These are phyloP conservation scores for Salvia sclarea DNA, from an alignment of 305 asterid species.

Conservation along the genomic window DNA sequence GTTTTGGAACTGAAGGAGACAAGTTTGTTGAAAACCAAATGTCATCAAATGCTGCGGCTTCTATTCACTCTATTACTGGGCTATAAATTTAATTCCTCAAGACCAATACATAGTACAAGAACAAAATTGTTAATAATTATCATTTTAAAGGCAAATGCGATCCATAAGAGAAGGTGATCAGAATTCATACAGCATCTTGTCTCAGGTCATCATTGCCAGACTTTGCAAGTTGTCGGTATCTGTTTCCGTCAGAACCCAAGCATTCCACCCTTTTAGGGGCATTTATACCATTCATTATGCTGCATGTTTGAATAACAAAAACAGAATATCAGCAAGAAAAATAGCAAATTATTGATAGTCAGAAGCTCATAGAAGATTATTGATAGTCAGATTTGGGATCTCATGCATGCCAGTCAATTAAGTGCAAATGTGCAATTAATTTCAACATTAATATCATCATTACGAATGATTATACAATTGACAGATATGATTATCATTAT, in stretches of 20 bases:
- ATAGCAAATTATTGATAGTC: constrained; percentile 3
- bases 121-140: constrained; percentile 10
- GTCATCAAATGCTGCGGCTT: constrained; percentile 6
- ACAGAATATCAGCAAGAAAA: constrained; percentile 31
- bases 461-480: background rate
- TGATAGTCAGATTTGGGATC: background rate
- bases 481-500: background rate
- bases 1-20: background rate
- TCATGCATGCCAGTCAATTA: constrained; percentile 9
- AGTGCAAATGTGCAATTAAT: background rate
- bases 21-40: constrained; percentile 1
- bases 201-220: constrained; percentile 99
- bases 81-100: constrained; percentile 21
- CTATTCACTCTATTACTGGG: background rate
- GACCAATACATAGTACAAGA: constrained; percentile 17
- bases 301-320: constrained; percentile 41
- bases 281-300: constrained; percentile 97
- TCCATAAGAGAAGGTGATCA: constrained; percentile 31
- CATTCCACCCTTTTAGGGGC: constrained; percentile 99
- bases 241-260: constrained; percentile 87
- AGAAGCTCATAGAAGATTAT: constrained; percentile 34
- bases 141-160: constrained; percentile 21
- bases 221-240: constrained; percentile 94
- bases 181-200: constrained; percentile 92
- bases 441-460: constrained; percentile 16